phyloP scores from a whole-genome alignment of 306 rosid species.

The Ormosia emarginata region DNA sequence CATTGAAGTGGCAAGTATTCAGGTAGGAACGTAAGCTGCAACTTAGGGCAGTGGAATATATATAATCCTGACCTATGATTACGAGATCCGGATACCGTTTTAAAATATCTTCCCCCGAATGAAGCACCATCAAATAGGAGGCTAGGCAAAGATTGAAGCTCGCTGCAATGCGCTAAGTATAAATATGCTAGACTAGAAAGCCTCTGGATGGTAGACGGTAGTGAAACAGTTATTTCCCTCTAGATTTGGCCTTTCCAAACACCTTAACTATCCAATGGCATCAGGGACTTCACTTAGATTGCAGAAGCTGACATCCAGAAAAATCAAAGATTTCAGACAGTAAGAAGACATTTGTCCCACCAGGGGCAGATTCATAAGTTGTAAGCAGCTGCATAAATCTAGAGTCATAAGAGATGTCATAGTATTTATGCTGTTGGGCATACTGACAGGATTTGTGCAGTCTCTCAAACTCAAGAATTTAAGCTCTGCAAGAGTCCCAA shows the following conservation, averaged over 20 bases:
- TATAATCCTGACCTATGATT: conserved; percentile 5
- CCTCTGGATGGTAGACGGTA: background rate
- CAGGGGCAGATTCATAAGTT: background rate
- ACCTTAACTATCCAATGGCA: background rate
- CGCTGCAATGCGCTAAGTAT: background rate
- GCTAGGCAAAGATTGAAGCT: background rate
- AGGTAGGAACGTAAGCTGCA: too few species aligned
- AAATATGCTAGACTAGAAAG: background rate
- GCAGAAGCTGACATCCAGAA: background rate
- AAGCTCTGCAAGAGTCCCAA: background rate
- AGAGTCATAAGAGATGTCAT: too few species aligned
- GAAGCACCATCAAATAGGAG: background rate
- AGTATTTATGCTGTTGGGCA: background rate
- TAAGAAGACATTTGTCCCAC: background rate
- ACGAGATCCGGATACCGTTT: background rate
- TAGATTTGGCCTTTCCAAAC: background rate
- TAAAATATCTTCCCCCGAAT: background rate
- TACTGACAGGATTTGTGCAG: background rate
- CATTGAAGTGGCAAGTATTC: too few species aligned
- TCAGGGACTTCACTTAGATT: background rate
- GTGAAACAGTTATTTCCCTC: background rate
- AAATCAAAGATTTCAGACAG: background rate
- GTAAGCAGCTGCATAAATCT: background rate
- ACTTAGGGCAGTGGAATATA: background rate
- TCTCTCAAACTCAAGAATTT: background rate